Percentiles rank a stretch among this genome's conserved stretches.
Conservation (phyloP, 371 early-diverging fungal genomes). For the Funneliformis caledonium region DNA sequence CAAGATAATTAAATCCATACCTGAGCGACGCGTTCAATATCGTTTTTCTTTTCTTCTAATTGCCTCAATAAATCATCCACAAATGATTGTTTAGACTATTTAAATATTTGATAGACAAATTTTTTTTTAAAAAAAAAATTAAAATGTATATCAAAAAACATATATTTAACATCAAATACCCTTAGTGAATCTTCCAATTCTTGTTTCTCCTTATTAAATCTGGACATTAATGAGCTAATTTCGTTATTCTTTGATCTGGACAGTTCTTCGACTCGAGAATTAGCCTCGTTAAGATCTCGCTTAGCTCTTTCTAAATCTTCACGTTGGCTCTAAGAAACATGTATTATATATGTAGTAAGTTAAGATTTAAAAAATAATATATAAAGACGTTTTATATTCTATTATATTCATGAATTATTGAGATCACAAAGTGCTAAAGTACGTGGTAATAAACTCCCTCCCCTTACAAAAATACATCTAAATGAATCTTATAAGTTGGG, state of each 20-base stretch:
- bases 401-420: too few relatives aligned
- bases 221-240: slow-evolving; percentile 73
- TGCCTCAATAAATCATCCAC: slow-evolving; percentile 70
- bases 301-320: slow-evolving; percentile 82
- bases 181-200: slow-evolving; percentile 68
- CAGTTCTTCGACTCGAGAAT: slow-evolving; percentile 77
- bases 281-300: slow-evolving; percentile 77
- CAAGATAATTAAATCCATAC: slow-evolving; percentile 37
- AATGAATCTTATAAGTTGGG: too few relatives aligned
- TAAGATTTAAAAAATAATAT: not conserved
- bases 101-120: not conserved
- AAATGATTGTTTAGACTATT: slow-evolving; percentile 54
- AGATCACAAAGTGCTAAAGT: too few relatives aligned
- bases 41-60: slow-evolving; percentile 71
- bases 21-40: slow-evolving; percentile 66
- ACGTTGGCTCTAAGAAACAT: slow-evolving; percentile 63
- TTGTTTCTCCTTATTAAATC: slow-evolving; percentile 81
- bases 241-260: slow-evolving; percentile 80
- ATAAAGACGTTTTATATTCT: too few relatives aligned
- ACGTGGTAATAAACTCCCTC: too few relatives aligned
- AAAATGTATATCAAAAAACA: not conserved
- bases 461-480: too few relatives aligned
- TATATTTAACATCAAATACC: slow-evolving; percentile 51
- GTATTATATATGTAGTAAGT: not conserved
- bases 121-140: not conserved